Base-by-base conservation (phyloP, 2,329 filamentous ascomycete species). In the Coniochaeta sp. region DNA sequence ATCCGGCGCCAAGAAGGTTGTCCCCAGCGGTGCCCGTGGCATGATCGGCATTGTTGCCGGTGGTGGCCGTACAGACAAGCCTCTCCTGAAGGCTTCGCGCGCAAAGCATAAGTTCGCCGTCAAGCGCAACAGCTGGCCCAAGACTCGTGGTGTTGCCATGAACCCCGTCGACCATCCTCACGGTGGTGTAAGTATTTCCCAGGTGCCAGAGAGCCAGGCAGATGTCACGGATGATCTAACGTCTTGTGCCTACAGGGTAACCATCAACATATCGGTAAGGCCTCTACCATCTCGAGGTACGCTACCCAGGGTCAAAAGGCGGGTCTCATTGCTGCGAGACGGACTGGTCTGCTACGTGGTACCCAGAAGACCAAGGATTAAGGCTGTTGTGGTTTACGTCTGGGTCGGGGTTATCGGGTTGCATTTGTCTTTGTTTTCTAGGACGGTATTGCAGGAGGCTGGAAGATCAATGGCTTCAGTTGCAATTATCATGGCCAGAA, bases 61-160 rank as follows among this genome's bases (percentile, higher is more conserved):
- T 84, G 95, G 95, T 87, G 95, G 95, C 80, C 90, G 95, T 85
- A 99, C 95, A 80, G 95, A 99, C 87, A 99, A 99, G 88, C 95
- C 95, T 73, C 86, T 99, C 78, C 85, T 99, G 75, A 99, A 99
- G 93, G 95, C 95, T 75, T 98, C 93, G 76, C 91, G 95, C 78
- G 95, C 95, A 76, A 99, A 98, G 91, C 93, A 98, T 80, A 99
- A 99, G 90, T 99, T 96, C 84, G 92, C 93, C 72, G 96, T 97
- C 84, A 99, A 99, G 92, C 92, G 95, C 79, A 98, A 99, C 91
- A 93, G 88, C 77, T 99, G 95, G 95, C 95, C 95, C 83, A 97
- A 96, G 91, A 99, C 95, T 87, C 93, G 95, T 95, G 95, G 95
- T 97, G 95, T 99, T 89, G 95, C 95, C 82, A 99, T 99, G 95